Conservation (phyloP, 2,329 filamentous ascomycete species). For the Trichoderma polysporum region DNA sequence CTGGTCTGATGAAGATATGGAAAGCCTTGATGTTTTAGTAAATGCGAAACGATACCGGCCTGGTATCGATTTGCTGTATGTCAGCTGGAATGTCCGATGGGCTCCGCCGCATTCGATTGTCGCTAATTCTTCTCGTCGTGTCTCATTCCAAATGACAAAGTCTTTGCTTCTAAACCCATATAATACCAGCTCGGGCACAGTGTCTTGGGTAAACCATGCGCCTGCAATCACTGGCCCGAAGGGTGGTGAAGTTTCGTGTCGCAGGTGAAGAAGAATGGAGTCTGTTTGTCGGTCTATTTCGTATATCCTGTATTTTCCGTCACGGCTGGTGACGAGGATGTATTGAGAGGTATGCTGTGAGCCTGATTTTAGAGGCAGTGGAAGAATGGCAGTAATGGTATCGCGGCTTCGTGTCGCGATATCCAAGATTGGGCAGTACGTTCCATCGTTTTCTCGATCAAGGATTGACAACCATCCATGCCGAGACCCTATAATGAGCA, state of each 20-base stretch:
- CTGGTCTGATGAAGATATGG: slow-evolving; percentile 45
- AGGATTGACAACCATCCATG: slow-evolving; percentile 48
- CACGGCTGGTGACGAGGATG: slow-evolving; percentile 71
- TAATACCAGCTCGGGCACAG: slow-evolving; percentile 60
- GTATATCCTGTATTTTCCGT: slow-evolving; percentile 73
- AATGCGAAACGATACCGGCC: slow-evolving; percentile 61
- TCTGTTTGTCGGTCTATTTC: slow-evolving; percentile 34
- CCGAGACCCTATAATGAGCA: slow-evolving; percentile 56
- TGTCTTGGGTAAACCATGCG: slow-evolving; percentile 53
- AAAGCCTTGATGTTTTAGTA: slow-evolving; percentile 64
- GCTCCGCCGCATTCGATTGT: slow-evolving; percentile 79
- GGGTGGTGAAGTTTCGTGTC: slow-evolving; percentile 68
- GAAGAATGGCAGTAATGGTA: slow-evolving; percentile 66
- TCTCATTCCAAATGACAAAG: slow-evolving; percentile 82
- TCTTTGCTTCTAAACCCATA: slow-evolving; percentile 78
- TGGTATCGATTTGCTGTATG: slow-evolving; percentile 33
- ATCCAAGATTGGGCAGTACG: slow-evolving; percentile 33
- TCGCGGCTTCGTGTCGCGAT: slow-evolving; percentile 51
- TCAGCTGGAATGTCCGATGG: slow-evolving; percentile 70
- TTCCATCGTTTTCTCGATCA: slow-evolving; percentile 26
- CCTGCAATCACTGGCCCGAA: slow-evolving; percentile 77
- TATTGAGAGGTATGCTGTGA: slow-evolving; percentile 34
- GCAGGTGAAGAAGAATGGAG: slow-evolving; percentile 41
- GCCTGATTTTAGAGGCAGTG: slow-evolving; percentile 38
- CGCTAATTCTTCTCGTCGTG: slow-evolving; percentile 65